Conservation (phyloP, 2,329 filamentous ascomycete species). For the Simplicillium aogashimaense region DNA sequence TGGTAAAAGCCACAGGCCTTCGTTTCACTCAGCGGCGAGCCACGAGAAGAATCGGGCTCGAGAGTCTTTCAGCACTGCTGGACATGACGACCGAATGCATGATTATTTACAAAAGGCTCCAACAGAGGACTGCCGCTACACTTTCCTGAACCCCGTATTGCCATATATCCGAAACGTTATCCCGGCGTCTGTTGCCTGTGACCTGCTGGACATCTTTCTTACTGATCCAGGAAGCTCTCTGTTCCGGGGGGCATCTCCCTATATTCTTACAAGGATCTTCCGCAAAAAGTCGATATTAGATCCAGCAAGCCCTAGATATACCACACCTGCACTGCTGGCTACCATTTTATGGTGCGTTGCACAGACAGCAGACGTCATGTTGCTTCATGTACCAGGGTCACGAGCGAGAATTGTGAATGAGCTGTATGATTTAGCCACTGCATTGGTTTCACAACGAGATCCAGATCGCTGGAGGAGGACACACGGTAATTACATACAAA, state of each 20-base stretch:
- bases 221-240: constrained; percentile 31
- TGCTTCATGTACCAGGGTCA: constrained; percentile 29
- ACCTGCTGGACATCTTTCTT: constrained; percentile 37
- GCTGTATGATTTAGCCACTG: constrained; percentile 24
- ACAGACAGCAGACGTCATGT: constrained; percentile 33
- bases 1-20: background rate
- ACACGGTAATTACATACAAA: constrained; percentile 16
- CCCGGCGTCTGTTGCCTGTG: constrained; percentile 29
- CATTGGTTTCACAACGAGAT: constrained; percentile 22
- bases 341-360: constrained; percentile 38
- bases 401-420: constrained; percentile 27
- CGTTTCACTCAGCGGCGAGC: background rate
- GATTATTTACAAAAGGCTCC: constrained; percentile 1
- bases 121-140: constrained; percentile 24
- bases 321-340: constrained; percentile 32
- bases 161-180: constrained; percentile 27
- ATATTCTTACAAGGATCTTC: constrained; percentile 35
- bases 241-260: constrained; percentile 33
- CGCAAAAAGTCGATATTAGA: constrained; percentile 32
- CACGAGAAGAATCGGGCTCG: background rate
- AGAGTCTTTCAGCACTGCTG: background rate
- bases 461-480: constrained; percentile 25
- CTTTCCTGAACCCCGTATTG: constrained; percentile 29
- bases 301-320: constrained; percentile 25
- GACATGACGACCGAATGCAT: background rate